Evolutionary conservation across 306 rosid species (phyloP), one percentile per base, ranked within the genome.

Genomic region (Trifolium subterraneum): DNA sequence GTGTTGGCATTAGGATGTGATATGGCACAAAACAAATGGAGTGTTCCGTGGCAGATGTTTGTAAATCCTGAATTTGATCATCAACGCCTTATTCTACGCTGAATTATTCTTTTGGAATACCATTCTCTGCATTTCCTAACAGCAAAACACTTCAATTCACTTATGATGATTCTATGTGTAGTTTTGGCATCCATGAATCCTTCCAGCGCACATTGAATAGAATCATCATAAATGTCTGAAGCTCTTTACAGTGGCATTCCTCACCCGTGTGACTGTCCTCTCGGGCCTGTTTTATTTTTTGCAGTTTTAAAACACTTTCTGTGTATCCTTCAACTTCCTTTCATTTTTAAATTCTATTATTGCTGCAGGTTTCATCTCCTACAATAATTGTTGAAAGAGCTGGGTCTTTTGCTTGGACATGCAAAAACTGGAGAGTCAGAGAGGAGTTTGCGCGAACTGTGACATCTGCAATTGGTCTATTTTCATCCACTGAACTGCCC

Each of bases 351-450:
- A 66, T 55, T 19, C 66, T 66, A 39, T 12, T 59, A 4, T 52
- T 52, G 36, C 50, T 79, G 66, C 86, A 94, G 99, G 92, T 95
- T 73, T 95, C 98, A 67, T 95, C 99, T 63, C 98, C 99, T 10
- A 92, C 99, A 33, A 90, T 95, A 84, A 90, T 92, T 70, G 99
- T 95, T 75, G 99, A 95, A 85, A 78, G 99, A 85, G 97, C 99
- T 10, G 99, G 99, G 65, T 86, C 96, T 70, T 92, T 81, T 85
- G 99, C 98, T 45, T 95, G 99, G 99, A 70, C 83, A 15, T 90
- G 92, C 88, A 95, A 75, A 86, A 92, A 96, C 84, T 92, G 99
- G 99, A 92, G 99, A 84, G 90, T 92, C 50, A 86, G 99, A 68
- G 98, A 95, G 81, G 99, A 95, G 84, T 95, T 95, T 80, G 92